Percentiles rank a stretch among this genome's conserved stretches.
phyloP scores from a whole-genome alignment of 192 early-diverging fungal species.

The Backusella macrospora region DNA sequence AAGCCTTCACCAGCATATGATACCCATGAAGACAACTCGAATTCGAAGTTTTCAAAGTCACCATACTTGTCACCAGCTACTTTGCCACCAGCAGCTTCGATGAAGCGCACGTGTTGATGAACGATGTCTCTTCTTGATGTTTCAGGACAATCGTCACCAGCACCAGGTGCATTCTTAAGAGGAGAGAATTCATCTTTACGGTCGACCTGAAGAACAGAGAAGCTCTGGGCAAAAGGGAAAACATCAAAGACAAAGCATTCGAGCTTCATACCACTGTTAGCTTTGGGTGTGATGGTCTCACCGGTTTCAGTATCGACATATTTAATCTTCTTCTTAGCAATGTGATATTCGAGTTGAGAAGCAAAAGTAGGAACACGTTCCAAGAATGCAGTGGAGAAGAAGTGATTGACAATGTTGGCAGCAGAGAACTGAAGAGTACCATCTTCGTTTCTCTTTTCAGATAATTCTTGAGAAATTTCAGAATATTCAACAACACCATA shows the following conservation, averaged over 20 bases:
- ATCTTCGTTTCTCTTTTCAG: conserved; percentile 66
- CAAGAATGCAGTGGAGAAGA: conserved; percentile 92
- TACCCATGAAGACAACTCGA: conserved; percentile 92
- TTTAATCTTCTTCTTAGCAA: conserved; percentile 98
- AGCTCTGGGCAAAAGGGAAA: conserved; percentile 83
- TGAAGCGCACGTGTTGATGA: conserved; percentile 85
- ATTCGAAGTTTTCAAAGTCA: conserved; percentile 43
- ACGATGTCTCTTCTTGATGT: conserved; percentile 90
- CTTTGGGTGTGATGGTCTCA: conserved; percentile 66
- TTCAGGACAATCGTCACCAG: conserved; percentile 88
- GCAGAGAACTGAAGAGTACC: conserved; percentile 85
- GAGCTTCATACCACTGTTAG: conserved; percentile 96
- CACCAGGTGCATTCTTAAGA: conserved; percentile 94
- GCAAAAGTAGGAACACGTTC: conserved; percentile 84
- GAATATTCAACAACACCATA: conserved; percentile 96
- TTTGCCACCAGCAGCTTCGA: conserved; percentile 81
- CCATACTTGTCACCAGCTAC: conserved; percentile 42
- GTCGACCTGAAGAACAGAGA: conserved; percentile 93
- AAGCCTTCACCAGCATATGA: conserved; percentile 94
- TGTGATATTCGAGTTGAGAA: conserved; percentile 88
- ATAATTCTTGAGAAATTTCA: conserved; percentile 82
- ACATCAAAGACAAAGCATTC: conserved; percentile 99
- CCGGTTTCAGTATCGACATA: conserved; percentile 80
- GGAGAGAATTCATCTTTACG: conserved; percentile 97
- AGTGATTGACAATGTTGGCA: conserved; percentile 99